Conservation (phyloP, 2,329 filamentous ascomycete genomes). For the Pseudogymnoascus sp. region DNA sequence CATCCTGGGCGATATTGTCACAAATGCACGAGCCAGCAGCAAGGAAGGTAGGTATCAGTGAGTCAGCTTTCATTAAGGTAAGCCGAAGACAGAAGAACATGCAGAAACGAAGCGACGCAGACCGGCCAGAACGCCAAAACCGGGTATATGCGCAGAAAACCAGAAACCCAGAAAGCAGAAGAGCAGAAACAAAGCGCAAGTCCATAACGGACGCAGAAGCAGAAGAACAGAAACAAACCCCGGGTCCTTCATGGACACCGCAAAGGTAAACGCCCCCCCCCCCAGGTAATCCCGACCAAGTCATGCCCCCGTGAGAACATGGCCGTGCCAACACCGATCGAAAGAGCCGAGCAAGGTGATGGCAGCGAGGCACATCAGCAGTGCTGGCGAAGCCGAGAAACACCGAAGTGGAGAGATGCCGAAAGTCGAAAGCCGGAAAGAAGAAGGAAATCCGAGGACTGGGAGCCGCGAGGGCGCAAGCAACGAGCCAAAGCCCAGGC, state of each 20-base stretch:
- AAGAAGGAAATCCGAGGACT: neutral
- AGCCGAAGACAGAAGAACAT: neutral
- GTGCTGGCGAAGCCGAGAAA: neutral
- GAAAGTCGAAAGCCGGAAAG: too few relatives aligned
- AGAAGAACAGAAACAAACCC: neutral
- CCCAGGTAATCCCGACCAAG: neutral
- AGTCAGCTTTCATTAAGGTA: conserved; percentile 5
- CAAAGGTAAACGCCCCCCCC: neutral
- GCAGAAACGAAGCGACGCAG: neutral
- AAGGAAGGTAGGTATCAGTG: neutral
- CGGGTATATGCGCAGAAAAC: neutral
- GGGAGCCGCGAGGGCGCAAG: neutral
- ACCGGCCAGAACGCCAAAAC: neutral
- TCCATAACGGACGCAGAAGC: neutral
- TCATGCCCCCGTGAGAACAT: neutral
- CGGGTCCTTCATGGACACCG: neutral
- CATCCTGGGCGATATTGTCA: neutral
- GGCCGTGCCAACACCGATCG: neutral
- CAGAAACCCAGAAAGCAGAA: neutral
- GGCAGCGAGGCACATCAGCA: neutral
- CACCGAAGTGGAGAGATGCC: neutral
- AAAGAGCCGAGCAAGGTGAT: neutral
- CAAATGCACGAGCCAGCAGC: neutral
- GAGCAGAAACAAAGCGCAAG: neutral
- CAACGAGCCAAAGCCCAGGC: neutral